Evolutionary conservation across 2,329 filamentous ascomycete species (phyloP).

Genomic region (Pyricularia sp.): DNA sequence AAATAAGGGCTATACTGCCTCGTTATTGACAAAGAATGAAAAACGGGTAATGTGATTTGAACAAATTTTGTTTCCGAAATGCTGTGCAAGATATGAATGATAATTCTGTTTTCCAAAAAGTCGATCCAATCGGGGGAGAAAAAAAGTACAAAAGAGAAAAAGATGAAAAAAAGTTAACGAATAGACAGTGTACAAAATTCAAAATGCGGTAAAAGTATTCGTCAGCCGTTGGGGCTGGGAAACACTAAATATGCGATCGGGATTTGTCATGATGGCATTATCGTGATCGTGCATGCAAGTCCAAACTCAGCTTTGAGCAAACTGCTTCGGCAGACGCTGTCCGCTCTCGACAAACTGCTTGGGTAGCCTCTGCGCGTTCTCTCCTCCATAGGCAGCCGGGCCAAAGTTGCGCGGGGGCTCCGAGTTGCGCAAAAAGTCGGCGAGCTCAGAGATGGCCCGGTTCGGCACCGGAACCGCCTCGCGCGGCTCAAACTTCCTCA

Average conservation of each 20-base stretch:
- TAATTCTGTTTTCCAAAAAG: neutral
- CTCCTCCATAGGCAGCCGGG: neutral
- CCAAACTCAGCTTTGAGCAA: neutral
- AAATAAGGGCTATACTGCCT: neutral
- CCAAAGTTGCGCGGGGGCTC: conserved; percentile 42
- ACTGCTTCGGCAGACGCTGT: neutral
- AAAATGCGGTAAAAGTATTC: neutral
- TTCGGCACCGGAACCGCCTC: conserved; percentile 32
- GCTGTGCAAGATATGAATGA: neutral
- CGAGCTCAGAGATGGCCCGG: conserved; percentile 55
- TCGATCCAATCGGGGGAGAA: neutral
- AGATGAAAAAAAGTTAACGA: neutral
- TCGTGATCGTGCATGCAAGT: neutral
- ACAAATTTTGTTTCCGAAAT: neutral
- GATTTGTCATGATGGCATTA: neutral
- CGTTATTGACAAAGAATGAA: neutral
- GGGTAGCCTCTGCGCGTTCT: neutral
- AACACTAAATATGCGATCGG: neutral
- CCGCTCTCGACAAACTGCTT: neutral
- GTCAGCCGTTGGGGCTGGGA: neutral
- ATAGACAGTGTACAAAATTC: neutral
- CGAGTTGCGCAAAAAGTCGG: conserved; percentile 62
- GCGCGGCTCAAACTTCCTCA: conserved; percentile 50
- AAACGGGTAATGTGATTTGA: neutral
- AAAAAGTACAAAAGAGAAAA: neutral